phyloP scores from a whole-genome alignment of 805 yeast species.

The Ogataea paradorogensis region DNA sequence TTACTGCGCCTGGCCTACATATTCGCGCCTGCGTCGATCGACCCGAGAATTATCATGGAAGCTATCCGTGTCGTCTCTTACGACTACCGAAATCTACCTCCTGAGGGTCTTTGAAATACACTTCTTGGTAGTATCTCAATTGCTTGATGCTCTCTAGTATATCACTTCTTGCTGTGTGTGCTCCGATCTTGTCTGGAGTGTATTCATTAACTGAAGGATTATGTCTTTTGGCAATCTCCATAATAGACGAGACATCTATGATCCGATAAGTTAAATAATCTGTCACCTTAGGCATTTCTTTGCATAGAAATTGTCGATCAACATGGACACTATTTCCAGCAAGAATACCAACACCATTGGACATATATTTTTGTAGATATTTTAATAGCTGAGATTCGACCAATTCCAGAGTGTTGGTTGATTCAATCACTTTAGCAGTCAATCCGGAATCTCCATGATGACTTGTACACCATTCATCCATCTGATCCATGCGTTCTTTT shows the following conservation, averaged over 20 bases:
- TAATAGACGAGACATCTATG: slow-evolving; percentile 83
- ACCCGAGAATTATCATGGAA: background rate
- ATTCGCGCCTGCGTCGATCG: slow-evolving; percentile 10
- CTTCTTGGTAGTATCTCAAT: slow-evolving; percentile 68
- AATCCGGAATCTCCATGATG: slow-evolving; percentile 82
- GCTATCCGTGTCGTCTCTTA: slow-evolving; percentile 1
- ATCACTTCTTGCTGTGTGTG: slow-evolving; percentile 87
- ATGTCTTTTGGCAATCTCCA: slow-evolving; percentile 78
- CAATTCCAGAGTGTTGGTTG: slow-evolving; percentile 48
- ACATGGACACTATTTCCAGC: slow-evolving; percentile 93
- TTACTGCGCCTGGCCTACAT: slow-evolving; percentile 7
- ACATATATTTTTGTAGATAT: slow-evolving; percentile 57
- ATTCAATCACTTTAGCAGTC: slow-evolving; percentile 61
- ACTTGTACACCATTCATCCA: slow-evolving; percentile 85
- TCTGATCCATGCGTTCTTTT: slow-evolving; percentile 54
- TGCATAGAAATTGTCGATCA: slow-evolving; percentile 81
- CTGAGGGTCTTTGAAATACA: slow-evolving; percentile 46
- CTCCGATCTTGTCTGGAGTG: slow-evolving; percentile 61
- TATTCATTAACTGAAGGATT: slow-evolving; percentile 57
- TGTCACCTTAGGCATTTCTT: slow-evolving; percentile 77
- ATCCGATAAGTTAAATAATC: slow-evolving; percentile 67
- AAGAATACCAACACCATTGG: slow-evolving; percentile 59
- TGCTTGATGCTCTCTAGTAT: slow-evolving; percentile 87
- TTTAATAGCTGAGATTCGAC: slow-evolving; percentile 66
- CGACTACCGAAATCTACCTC: slow-evolving; percentile 15